phyloP scores from a whole-genome alignment of 345 rosid genomes.

The Eucalyptus pauciflora region DNA sequence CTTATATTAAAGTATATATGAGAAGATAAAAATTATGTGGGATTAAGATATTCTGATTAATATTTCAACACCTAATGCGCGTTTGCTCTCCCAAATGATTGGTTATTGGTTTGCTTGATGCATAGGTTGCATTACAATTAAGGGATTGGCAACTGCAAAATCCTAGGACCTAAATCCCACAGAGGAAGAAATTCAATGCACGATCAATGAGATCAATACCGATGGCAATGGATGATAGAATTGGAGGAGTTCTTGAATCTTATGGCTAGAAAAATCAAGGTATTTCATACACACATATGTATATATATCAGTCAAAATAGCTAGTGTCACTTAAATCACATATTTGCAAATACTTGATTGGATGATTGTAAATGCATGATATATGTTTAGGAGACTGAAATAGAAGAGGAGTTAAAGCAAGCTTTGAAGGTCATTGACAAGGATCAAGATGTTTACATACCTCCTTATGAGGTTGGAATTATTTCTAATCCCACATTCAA shows the following conservation, averaged over 20 bases:
- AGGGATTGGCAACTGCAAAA: slow-evolving; percentile 32
- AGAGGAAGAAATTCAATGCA: slow-evolving; percentile 43
- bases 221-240: too few species aligned
- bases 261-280: slow-evolving; percentile 66
- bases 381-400: slow-evolving; percentile 29
- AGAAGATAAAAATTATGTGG: background rate
- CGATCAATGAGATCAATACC: slow-evolving; percentile 44
- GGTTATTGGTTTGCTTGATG: background rate
- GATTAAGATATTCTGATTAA: background rate
- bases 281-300: background rate
- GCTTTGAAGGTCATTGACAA: slow-evolving; percentile 63
- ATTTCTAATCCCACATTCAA: background rate
- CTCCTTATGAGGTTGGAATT: slow-evolving; percentile 43
- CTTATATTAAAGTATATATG: background rate
- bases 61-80: background rate
- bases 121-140: slow-evolving; percentile 48
- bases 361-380: background rate
- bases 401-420: slow-evolving; percentile 41
- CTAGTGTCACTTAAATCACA: background rate
- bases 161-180: slow-evolving; percentile 39
- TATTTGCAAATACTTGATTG: too few species aligned
- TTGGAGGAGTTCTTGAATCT: slow-evolving; percentile 49
- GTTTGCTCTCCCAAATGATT: background rate
- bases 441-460: slow-evolving; percentile 54
- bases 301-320: background rate